phyloP scores from a whole-genome alignment of 2,329 filamentous ascomycete genomes.

The Fusarium luffae region DNA sequence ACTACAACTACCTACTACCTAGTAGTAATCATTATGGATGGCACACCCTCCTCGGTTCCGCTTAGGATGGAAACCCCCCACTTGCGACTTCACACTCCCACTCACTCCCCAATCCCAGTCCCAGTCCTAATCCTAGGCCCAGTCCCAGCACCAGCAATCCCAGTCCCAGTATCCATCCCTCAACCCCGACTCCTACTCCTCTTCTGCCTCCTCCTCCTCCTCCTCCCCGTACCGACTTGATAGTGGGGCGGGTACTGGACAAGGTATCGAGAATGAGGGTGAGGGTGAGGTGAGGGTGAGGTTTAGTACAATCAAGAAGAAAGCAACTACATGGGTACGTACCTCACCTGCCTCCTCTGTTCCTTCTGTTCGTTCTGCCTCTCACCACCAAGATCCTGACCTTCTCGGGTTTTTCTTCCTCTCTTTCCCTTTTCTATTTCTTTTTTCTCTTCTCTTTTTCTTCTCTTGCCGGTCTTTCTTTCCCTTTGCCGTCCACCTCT shows the following conservation, averaged over 20 bases:
- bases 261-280: conserved; percentile 40
- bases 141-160: not conserved
- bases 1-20: not conserved
- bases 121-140: not conserved
- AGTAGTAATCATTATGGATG: conserved; percentile 7
- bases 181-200: conserved; percentile 18
- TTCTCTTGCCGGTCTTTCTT: conserved; percentile 43
- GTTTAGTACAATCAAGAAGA: conserved; percentile 16
- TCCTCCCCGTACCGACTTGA: conserved; percentile 40
- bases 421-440: conserved; percentile 46
- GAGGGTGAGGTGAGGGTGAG: not conserved
- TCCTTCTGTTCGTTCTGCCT: conserved; percentile 41
- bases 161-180: not conserved
- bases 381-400: conserved; percentile 48
- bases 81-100: not conserved
- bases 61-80: conserved; percentile 8
- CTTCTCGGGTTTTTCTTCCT: conserved; percentile 34
- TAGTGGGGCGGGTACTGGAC: conserved; percentile 30
- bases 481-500: conserved; percentile 45
- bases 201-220: conserved; percentile 31
- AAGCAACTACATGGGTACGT: conserved; percentile 34
- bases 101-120: not conserved
- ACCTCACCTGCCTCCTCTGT: conserved; percentile 46
- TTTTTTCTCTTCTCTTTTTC: conserved; percentile 46
- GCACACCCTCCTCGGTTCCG: conserved; percentile 29